Evolutionary conservation across 1,284 basidiomycete species (phyloP).

Genomic region (Ceratobasidium sp.): DNA sequence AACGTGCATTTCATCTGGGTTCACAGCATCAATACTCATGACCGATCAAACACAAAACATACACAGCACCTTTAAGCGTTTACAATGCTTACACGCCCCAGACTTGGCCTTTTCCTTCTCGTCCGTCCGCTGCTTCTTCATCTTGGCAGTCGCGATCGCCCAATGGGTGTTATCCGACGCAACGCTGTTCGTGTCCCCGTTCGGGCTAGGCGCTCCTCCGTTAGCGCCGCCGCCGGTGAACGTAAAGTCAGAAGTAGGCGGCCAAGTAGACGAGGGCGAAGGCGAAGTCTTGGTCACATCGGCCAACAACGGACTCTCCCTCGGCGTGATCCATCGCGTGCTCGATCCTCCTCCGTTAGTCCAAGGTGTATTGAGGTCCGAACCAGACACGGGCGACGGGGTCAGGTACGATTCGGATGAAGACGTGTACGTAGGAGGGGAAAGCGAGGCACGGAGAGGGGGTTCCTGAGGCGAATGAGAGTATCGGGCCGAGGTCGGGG

Average conservation of each 20-base stretch:
- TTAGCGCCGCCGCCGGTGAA: neutral
- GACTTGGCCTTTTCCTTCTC: constrained; percentile 62
- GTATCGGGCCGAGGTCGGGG: constrained; percentile 17
- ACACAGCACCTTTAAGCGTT: constrained; percentile 79
- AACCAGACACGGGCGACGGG: neutral
- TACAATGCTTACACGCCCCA: constrained; percentile 85
- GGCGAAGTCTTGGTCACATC: neutral
- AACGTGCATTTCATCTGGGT: constrained; percentile 85
- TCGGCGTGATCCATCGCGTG: constrained; percentile 11
- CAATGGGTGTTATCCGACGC: constrained; percentile 6
- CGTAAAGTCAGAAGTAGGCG: neutral
- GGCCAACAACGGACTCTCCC: neutral
- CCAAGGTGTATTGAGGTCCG: neutral
- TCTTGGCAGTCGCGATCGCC: constrained; percentile 9
- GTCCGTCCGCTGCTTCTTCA: constrained; percentile 27
- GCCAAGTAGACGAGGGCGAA: neutral
- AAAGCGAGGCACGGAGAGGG: constrained; percentile 5
- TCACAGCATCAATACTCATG: too few relatives aligned
- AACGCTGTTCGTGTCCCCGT: neutral
- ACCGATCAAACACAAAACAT: neutral
- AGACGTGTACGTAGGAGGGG: neutral
- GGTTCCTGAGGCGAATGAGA: constrained; percentile 19
- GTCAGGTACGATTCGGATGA: constrained; percentile 18
- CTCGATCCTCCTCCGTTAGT: neutral
- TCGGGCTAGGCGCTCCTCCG: neutral